A percentile compares a stretch with the other conserved stretches of the same genome.
Evolutionary conservation across 2,329 filamentous ascomycete genomes (phyloP).

Genomic region (Coniochaeta sp.): DNA sequence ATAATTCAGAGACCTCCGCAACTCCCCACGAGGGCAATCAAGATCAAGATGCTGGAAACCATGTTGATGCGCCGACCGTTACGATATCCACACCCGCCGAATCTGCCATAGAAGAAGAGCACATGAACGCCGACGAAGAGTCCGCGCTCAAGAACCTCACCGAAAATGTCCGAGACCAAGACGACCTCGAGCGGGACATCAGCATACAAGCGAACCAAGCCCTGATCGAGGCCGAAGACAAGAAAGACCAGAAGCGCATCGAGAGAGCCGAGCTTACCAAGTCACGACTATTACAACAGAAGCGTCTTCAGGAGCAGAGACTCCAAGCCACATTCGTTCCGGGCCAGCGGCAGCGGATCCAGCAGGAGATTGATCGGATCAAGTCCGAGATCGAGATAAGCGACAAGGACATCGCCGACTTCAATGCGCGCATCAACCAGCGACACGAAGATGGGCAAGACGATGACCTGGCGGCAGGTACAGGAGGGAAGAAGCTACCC

Average conservation of each 20-base stretch:
- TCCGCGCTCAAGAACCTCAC: constrained; percentile 56
- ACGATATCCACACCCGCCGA: constrained; percentile 1
- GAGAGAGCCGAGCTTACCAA: constrained; percentile 47
- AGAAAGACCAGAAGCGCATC: constrained; percentile 56
- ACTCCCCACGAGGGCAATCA: neutral
- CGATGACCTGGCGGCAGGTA: constrained; percentile 18
- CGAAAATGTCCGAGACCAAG: constrained; percentile 71
- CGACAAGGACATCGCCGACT: constrained; percentile 69
- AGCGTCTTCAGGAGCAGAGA: constrained; percentile 45
- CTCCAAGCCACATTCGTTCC: constrained; percentile 25
- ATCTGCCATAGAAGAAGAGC: neutral
- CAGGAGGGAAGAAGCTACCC: constrained; percentile 47
- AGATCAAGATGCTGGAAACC: neutral
- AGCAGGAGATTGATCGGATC: constrained; percentile 59
- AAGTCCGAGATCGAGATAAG: constrained; percentile 58
- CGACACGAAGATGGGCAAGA: constrained; percentile 52
- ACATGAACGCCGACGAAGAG: constrained; percentile 43
- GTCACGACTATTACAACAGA: constrained; percentile 57
- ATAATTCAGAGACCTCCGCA: neutral
- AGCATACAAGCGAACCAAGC: constrained; percentile 53
- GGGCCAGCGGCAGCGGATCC: constrained; percentile 48
- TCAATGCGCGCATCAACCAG: constrained; percentile 72
- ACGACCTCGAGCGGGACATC: constrained; percentile 87
- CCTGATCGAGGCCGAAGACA: constrained; percentile 55
- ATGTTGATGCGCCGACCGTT: neutral